Conservation (phyloP, 2,329 filamentous ascomycete species). For the Neocucurbitaria cava region DNA sequence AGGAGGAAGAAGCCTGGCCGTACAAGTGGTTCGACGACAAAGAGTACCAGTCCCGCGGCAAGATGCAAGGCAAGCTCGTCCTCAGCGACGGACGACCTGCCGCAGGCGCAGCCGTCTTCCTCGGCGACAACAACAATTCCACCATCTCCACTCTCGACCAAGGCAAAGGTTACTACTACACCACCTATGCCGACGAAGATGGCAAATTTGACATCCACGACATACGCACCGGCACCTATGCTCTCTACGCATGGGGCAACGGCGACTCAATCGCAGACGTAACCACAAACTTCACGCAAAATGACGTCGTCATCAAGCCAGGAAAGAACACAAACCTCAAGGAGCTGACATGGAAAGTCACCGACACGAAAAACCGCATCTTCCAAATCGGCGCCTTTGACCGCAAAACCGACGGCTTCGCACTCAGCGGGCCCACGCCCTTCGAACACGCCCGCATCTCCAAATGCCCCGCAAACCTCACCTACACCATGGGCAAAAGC, state of each 20-base stretch:
- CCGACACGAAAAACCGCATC: slow-evolving; percentile 47
- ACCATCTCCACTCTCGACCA: slow-evolving; percentile 57
- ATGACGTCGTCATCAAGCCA: slow-evolving; percentile 50
- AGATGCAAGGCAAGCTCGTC: slow-evolving; percentile 53
- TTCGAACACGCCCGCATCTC: slow-evolving; percentile 56
- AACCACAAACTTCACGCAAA: slow-evolving; percentile 53
- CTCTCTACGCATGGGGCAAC: slow-evolving; percentile 59
- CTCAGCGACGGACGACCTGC: slow-evolving; percentile 59
- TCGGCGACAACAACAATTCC: slow-evolving; percentile 57
- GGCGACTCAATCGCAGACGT: slow-evolving; percentile 55
- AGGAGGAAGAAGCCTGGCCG: slow-evolving; percentile 56
- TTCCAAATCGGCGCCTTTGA: slow-evolving; percentile 61
- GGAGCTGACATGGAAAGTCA: slow-evolving; percentile 52
- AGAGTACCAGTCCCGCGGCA: slow-evolving; percentile 58
- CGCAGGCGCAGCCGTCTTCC: slow-evolving; percentile 57
- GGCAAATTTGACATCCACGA: slow-evolving; percentile 55
- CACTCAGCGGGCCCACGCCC: slow-evolving; percentile 50
- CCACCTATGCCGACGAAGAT: slow-evolving; percentile 52
- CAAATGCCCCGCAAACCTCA: slow-evolving; percentile 55
- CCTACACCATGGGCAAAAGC: slow-evolving; percentile 52
- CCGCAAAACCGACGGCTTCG: slow-evolving; percentile 55
- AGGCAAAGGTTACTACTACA: slow-evolving; percentile 60
- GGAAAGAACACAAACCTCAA: slow-evolving; percentile 49
- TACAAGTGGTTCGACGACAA: slow-evolving; percentile 58
- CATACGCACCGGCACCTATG: slow-evolving; percentile 56